Evolutionary conservation across 176 grass and related monocot species (phyloP).

Genomic region (Stipa capillata): DNA sequence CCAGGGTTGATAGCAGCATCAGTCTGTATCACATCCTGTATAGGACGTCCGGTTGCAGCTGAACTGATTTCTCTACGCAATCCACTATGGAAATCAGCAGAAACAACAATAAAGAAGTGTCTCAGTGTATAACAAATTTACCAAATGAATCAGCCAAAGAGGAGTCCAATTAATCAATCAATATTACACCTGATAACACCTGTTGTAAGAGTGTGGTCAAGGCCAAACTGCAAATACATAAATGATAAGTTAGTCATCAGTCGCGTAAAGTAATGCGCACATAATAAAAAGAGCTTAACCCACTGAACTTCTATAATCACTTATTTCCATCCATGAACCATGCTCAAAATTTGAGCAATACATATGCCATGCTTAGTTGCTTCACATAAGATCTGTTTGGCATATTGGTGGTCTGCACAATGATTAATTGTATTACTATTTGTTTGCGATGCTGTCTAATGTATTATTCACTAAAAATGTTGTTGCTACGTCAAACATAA

Average conservation of each 20-base stretch:
- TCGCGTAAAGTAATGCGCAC: not conserved
- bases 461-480: not conserved
- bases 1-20: conserved; percentile 98
- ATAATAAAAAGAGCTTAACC: not conserved
- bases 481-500: not conserved
- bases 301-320: not conserved
- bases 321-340: not conserved
- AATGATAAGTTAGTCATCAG: not conserved
- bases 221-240: conserved; percentile 81
- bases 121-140: not conserved
- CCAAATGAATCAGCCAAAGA: conserved; percentile 5
- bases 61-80: conserved; percentile 98
- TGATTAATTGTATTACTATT: not conserved
- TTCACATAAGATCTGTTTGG: not conserved
- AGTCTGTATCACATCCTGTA: conserved; percentile 99
- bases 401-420: not conserved
- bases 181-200: conserved; percentile 89
- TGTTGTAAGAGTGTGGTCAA: conserved; percentile 98
- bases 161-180: conserved; percentile 13
- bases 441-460: not conserved
- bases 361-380: not conserved
- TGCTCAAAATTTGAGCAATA: not conserved
- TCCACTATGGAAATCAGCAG: conserved; percentile 47
- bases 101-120: not conserved
- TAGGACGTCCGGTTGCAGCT: conserved; percentile 96